A percentile compares a stretch with the other conserved stretches of the same genome.
These are phyloP conservation scores for Neonectria neomacrospora DNA, from an alignment of 2,329 filamentous ascomycete genomes.

Conservation along the genomic window DNA sequence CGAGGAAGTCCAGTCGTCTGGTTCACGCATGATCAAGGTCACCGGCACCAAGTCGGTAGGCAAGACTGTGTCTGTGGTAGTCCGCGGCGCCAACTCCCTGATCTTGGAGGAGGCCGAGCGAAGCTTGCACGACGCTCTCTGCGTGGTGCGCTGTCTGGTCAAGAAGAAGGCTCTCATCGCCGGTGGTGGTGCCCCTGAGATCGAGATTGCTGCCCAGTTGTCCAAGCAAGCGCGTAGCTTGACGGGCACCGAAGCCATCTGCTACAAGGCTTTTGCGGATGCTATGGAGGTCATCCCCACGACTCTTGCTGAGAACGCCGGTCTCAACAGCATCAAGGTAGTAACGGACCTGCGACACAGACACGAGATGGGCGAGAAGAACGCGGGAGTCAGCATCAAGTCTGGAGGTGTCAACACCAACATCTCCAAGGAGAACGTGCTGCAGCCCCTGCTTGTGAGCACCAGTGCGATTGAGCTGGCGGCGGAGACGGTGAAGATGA, in stretches of 20 bases:
- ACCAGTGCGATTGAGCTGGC: conserved; percentile 97
- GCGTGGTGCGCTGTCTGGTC: conserved; percentile 94
- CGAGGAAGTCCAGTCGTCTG: conserved; percentile 88
- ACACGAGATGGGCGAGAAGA: conserved; percentile 94
- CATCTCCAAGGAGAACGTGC: conserved; percentile 95
- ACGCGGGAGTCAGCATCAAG: conserved; percentile 98
- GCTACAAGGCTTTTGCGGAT: conserved; percentile 99
- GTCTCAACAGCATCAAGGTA: conserved; percentile 98
- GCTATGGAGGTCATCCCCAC: conserved; percentile 97
- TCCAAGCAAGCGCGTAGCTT: conserved; percentile 84
- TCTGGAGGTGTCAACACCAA: conserved; percentile 96
- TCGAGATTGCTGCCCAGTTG: conserved; percentile 91
- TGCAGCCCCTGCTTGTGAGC: conserved; percentile 95
- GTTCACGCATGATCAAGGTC: conserved; percentile 93
- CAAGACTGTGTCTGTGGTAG: conserved; percentile 94
- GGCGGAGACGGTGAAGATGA: conserved; percentile 98
- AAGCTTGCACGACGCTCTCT: conserved; percentile 95
- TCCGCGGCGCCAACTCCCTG: conserved; percentile 90
- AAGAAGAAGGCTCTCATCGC: conserved; percentile 99
- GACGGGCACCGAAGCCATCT: conserved; percentile 93
- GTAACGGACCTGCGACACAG: conserved; percentile 95
- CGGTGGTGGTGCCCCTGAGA: conserved; percentile 94
- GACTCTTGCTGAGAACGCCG: conserved; percentile 96
- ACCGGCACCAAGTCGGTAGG: conserved; percentile 86
- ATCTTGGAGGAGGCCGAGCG: conserved; percentile 98